Conservation (phyloP, 2,329 filamentous ascomycete species). For the Botrytis tulipae region DNA sequence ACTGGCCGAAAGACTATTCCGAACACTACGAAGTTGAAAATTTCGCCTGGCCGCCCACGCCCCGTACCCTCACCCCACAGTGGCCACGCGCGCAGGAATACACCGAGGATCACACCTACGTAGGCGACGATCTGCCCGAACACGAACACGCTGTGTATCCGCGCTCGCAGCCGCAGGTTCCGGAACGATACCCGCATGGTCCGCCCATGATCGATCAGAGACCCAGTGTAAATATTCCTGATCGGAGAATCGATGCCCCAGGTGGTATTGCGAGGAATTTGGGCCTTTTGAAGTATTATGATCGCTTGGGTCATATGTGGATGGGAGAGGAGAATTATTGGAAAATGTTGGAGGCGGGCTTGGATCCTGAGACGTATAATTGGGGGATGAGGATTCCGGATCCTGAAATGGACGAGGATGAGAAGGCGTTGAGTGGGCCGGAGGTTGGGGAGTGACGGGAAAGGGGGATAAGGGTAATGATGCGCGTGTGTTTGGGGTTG, state of each 20-base stretch:
- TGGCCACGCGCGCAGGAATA: accelerated
- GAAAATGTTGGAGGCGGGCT: constrained; percentile 17
- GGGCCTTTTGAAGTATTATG: constrained; percentile 6
- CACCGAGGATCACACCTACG: accelerated
- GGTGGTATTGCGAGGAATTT: neutral
- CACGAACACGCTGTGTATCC: neutral
- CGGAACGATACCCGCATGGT: neutral
- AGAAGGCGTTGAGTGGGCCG: neutral
- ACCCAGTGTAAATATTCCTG: neutral
- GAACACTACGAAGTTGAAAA: neutral
- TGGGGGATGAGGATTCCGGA: constrained; percentile 11
- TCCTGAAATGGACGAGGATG: neutral
- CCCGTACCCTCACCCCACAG: neutral
- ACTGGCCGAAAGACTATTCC: neutral
- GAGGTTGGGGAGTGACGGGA: neutral
- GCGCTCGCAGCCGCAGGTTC: neutral
- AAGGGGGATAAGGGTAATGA: neutral
- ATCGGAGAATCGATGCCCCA: neutral
- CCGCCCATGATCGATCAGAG: neutral
- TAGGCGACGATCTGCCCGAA: neutral
- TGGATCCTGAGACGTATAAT: constrained; percentile 3
- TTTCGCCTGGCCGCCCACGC: neutral
- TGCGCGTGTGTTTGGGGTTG: neutral
- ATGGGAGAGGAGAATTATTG: constrained; percentile 16
- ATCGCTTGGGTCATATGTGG: constrained; percentile 14